phyloP scores from a whole-genome alignment of 768 basidiomycete species.

The Leccinum boreale region DNA sequence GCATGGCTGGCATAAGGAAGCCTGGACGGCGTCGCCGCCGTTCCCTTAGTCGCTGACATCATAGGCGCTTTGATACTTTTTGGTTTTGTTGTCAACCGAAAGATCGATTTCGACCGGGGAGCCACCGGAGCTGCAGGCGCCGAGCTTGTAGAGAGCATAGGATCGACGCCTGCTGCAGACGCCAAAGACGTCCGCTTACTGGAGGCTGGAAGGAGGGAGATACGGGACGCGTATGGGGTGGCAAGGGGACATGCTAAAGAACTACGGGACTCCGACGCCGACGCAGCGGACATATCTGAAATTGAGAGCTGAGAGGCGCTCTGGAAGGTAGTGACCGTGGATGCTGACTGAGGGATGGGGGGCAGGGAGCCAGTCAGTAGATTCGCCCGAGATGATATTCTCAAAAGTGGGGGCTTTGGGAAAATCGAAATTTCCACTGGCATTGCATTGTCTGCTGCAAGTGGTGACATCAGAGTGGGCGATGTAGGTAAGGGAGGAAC shows the following conservation, averaged over 20 bases:
- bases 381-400: slow-evolving; percentile 21
- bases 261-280: slow-evolving; percentile 18
- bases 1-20: slow-evolving; percentile 9
- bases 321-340: slow-evolving; percentile 22
- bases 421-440: neutral
- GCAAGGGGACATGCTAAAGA: slow-evolving; percentile 9
- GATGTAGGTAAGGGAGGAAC: slow-evolving; percentile 28
- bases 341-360: slow-evolving; percentile 30
- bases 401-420: slow-evolving; percentile 16
- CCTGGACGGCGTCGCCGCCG: slow-evolving; percentile 8
- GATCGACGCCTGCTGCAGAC: slow-evolving; percentile 23
- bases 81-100: slow-evolving; percentile 25
- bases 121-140: neutral
- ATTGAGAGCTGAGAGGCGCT: slow-evolving; percentile 24
- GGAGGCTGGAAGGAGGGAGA: slow-evolving; percentile 23
- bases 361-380: slow-evolving; percentile 12
- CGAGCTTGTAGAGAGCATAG: slow-evolving; percentile 6
- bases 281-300: neutral
- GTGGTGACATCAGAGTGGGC: slow-evolving; percentile 13
- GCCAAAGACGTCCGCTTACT: slow-evolving; percentile 28
- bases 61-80: slow-evolving; percentile 20
- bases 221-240: slow-evolving; percentile 13
- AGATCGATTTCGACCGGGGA: slow-evolving; percentile 29
- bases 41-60: neutral
- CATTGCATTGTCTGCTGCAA: neutral